phyloP scores from a whole-genome alignment of 371 early-diverging fungal species.

The Actinomucor elegans region DNA sequence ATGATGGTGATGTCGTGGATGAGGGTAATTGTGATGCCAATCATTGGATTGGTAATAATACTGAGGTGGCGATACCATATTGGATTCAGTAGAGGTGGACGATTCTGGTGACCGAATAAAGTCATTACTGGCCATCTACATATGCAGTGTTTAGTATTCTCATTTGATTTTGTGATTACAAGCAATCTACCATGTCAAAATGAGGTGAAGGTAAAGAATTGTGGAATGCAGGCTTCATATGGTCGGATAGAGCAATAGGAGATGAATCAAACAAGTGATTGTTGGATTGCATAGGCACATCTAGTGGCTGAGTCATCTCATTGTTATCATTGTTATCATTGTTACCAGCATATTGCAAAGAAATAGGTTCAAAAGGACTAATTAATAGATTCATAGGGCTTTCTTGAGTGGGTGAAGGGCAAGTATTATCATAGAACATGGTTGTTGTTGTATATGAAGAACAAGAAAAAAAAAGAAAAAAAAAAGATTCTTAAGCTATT shows the following conservation, averaged over 20 bases:
- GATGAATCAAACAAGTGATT: neutral
- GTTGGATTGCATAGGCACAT: constrained; percentile 1
- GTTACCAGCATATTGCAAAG: neutral
- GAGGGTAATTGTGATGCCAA: neutral
- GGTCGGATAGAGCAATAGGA: neutral
- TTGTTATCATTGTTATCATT: too few relatives aligned
- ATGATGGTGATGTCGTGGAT: neutral
- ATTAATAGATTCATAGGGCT: constrained; percentile 13
- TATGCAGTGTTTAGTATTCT: too few relatives aligned
- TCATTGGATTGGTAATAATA: constrained; percentile 2
- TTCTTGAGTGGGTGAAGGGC: neutral
- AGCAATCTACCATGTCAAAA: constrained; percentile 8
- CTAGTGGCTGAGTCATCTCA: constrained; percentile 4
- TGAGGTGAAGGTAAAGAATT: constrained; percentile 6
- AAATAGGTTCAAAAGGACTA: constrained; percentile 15
- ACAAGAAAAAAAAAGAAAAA: neutral
- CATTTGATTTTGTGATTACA: too few relatives aligned
- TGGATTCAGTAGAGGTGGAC: constrained; percentile 22
- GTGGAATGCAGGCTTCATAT: neutral
- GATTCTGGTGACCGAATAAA: constrained; percentile 25
- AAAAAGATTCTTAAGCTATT: too few relatives aligned
- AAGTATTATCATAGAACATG: neutral
- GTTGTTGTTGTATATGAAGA: neutral
- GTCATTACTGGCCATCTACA: too few relatives aligned
- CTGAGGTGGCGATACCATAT: constrained; percentile 21